A percentile compares a stretch with the other conserved stretches of the same genome.
Conservation (phyloP, 2,329 filamentous ascomycete species). For the Colletotrichum chrysophilum region DNA sequence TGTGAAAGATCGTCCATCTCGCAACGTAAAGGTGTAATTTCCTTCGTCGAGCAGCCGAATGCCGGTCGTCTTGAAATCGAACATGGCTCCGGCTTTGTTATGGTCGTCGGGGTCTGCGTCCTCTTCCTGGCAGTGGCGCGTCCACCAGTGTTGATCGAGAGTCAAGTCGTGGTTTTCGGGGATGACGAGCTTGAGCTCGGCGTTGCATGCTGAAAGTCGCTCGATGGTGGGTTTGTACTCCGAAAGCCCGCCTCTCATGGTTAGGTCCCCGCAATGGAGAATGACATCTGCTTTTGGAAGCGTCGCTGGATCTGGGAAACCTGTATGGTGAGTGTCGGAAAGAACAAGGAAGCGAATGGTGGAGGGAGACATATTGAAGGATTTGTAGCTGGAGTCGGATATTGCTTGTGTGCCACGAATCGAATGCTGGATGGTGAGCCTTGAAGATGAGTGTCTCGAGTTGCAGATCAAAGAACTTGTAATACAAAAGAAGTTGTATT, state of each 20-base stretch:
- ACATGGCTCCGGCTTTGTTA: background rate
- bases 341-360: background rate
- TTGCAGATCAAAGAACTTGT: background rate
- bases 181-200: background rate
- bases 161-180: background rate
- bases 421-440: background rate
- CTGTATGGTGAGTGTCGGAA: background rate
- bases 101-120: background rate
- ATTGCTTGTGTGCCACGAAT: background rate
- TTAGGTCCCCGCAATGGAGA: background rate
- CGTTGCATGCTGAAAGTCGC: background rate
- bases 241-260: background rate
- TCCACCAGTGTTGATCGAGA: background rate
- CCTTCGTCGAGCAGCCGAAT: background rate
- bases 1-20: background rate
- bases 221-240: background rate
- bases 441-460: background rate
- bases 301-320: background rate
- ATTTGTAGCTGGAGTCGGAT: background rate
- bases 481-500: background rate
- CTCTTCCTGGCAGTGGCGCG: too few species aligned
- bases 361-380: background rate
- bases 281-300: background rate
- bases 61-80: background rate
- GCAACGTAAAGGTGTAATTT: background rate